Conservation (phyloP, 208 protist species). For the Leptomonas seymouri region DNA sequence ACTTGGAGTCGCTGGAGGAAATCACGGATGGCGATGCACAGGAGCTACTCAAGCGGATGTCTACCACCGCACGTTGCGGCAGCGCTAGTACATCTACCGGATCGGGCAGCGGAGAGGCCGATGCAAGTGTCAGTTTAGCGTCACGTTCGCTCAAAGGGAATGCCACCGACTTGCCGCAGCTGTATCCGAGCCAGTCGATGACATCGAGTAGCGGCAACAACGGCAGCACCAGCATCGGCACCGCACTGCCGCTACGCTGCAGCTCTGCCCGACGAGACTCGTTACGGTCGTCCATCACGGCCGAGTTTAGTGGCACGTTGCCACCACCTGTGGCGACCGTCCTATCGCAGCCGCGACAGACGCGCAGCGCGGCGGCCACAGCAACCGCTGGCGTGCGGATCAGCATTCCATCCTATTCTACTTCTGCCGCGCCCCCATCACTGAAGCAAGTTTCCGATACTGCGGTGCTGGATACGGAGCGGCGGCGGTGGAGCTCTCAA, state of each 20-base stretch:
- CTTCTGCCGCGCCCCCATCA: not conserved
- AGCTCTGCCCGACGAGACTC: not conserved
- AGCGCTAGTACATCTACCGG: not conserved
- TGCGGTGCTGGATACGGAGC: slow-evolving; percentile 63
- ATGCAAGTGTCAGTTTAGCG: not conserved
- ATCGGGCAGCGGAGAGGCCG: not conserved
- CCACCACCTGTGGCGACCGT: not conserved
- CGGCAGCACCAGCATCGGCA: not conserved
- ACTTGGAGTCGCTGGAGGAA: slow-evolving; percentile 38
- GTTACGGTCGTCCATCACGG: slow-evolving; percentile 11
- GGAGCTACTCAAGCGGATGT: slow-evolving; percentile 26
- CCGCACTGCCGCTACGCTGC: not conserved
- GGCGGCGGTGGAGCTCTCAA: slow-evolving; percentile 42
- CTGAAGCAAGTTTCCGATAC: slow-evolving; percentile 49
- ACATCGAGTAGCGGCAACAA: slow-evolving; percentile 6
- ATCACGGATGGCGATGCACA: slow-evolving; percentile 39
- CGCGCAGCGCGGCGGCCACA: not conserved
- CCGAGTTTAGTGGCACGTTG: not conserved
- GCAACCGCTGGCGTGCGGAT: not conserved
- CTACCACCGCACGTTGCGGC: not conserved
- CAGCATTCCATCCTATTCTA: not conserved
- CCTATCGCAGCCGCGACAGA: not conserved
- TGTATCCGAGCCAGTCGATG: not conserved
- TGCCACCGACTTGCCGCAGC: not conserved
- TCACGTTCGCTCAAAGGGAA: not conserved